Conservation (phyloP, 768 basidiomycete species). For the Trametes elegans region DNA sequence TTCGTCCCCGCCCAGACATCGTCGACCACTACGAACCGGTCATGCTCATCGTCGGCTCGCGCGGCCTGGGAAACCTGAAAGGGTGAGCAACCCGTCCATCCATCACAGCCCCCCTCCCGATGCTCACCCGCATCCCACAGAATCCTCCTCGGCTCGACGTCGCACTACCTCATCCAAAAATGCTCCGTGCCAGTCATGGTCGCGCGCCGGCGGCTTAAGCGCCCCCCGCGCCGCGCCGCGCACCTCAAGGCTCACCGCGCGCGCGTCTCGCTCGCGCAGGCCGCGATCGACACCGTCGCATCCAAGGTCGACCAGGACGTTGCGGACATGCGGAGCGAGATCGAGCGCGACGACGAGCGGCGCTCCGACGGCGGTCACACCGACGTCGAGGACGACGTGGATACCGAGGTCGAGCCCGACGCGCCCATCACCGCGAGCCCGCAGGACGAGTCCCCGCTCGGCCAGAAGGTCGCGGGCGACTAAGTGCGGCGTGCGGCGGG, state of each 20-base stretch:
- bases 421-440: not conserved
- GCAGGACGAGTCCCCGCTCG: not conserved
- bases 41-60: slow-evolving; percentile 95
- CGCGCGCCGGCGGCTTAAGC: slow-evolving; percentile 85
- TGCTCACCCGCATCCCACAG: slow-evolving; percentile 36
- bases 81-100: slow-evolving; percentile 48
- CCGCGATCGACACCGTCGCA: slow-evolving; percentile 83
- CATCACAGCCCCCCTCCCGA: slow-evolving; percentile 2
- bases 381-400: slow-evolving; percentile 25
- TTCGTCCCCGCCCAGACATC: slow-evolving; percentile 50
- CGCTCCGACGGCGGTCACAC: slow-evolving; percentile 20
- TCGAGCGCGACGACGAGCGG: slow-evolving; percentile 62
- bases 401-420: slow-evolving; percentile 24
- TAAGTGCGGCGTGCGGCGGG: not conserved
- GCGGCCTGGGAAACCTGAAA: slow-evolving; percentile 83
- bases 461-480: not conserved
- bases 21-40: slow-evolving; percentile 85
- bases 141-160: slow-evolving; percentile 91
- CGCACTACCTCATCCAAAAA: slow-evolving; percentile 92
- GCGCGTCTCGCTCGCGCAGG: slow-evolving; percentile 84
- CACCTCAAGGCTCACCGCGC: slow-evolving; percentile 79
- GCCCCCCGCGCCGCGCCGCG: slow-evolving; percentile 77
- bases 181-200: slow-evolving; percentile 98
- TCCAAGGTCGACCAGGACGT: slow-evolving; percentile 85
- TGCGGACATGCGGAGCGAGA: slow-evolving; percentile 74